A percentile compares a stretch with the other conserved stretches of the same genome.
These are phyloP conservation scores for Phytophthora capsici DNA, from an alignment of 352 stramenopile species.

Conservation along the genomic window DNA sequence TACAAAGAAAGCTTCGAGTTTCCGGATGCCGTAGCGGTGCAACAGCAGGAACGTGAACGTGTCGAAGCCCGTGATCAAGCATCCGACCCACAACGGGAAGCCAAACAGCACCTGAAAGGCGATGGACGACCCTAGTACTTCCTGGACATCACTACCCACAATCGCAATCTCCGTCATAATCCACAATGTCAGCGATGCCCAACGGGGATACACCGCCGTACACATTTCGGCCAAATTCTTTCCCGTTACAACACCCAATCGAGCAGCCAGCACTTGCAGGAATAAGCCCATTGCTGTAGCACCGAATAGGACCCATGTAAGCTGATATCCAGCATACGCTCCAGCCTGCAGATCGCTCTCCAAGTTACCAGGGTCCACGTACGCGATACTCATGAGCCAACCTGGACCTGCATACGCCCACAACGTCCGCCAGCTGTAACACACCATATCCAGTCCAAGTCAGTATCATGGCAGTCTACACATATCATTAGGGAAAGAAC, in stretches of 20 bases:
- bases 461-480: background rate
- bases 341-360: slow-evolving; percentile 95
- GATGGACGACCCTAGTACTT: slow-evolving; percentile 93
- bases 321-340: slow-evolving; percentile 88
- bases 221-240: slow-evolving; percentile 92
- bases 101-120: slow-evolving; percentile 91
- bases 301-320: slow-evolving; percentile 93
- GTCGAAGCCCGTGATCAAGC: slow-evolving; percentile 88
- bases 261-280: slow-evolving; percentile 92
- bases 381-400: slow-evolving; percentile 95
- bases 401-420: slow-evolving; percentile 86
- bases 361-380: slow-evolving; percentile 96
- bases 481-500: slow-evolving; percentile 10
- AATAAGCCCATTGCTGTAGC: slow-evolving; percentile 93
- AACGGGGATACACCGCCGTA: slow-evolving; percentile 78
- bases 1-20: slow-evolving; percentile 94
- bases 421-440: slow-evolving; percentile 67
- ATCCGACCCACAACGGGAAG: slow-evolving; percentile 91
- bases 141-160: slow-evolving; percentile 92
- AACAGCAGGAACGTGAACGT: slow-evolving; percentile 96
- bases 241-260: slow-evolving; percentile 92
- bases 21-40: slow-evolving; percentile 92
- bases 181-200: slow-evolving; percentile 83
- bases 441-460: background rate
- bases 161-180: slow-evolving; percentile 95